Conservation (phyloP, 768 basidiomycete species). For the Leccinellum albellum region DNA sequence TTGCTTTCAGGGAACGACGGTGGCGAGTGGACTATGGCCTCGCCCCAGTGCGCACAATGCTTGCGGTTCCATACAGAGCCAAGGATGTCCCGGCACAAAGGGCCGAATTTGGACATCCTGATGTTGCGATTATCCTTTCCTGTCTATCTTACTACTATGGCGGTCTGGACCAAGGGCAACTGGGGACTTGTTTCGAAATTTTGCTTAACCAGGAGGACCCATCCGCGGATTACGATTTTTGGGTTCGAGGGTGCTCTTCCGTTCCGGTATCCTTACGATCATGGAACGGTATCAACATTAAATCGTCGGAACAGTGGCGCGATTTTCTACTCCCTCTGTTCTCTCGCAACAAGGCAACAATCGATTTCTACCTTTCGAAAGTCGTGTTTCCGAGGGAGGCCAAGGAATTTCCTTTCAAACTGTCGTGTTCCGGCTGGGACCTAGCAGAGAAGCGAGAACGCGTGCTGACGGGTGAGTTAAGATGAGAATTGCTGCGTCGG, state of each 20-base stretch:
- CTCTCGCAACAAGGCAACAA: constrained; percentile 23
- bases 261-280: constrained; percentile 20
- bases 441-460: constrained; percentile 26
- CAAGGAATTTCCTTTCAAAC: constrained; percentile 33
- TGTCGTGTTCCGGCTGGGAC: constrained; percentile 37
- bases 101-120: constrained; percentile 40
- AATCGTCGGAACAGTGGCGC: constrained; percentile 27
- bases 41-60: constrained; percentile 28
- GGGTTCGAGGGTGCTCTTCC: constrained; percentile 20
- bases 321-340: constrained; percentile 29
- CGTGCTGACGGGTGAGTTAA: constrained; percentile 14
- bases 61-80: constrained; percentile 38
- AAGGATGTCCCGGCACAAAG: constrained; percentile 35
- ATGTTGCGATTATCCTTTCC: constrained; percentile 33
- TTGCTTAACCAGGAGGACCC: constrained; percentile 32
- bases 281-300: constrained; percentile 23
- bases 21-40: constrained; percentile 41
- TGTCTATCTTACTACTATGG: constrained; percentile 37
- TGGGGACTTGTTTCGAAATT: constrained; percentile 27
- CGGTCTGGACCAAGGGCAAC: constrained; percentile 30
- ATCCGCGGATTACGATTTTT: constrained; percentile 28
- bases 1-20: constrained; percentile 31
- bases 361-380: constrained; percentile 37
- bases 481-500: background rate
- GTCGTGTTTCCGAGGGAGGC: constrained; percentile 38